Evolutionary conservation across 176 grass and related monocot species (phyloP).

Genomic region (Aegilops sharonensis): DNA sequence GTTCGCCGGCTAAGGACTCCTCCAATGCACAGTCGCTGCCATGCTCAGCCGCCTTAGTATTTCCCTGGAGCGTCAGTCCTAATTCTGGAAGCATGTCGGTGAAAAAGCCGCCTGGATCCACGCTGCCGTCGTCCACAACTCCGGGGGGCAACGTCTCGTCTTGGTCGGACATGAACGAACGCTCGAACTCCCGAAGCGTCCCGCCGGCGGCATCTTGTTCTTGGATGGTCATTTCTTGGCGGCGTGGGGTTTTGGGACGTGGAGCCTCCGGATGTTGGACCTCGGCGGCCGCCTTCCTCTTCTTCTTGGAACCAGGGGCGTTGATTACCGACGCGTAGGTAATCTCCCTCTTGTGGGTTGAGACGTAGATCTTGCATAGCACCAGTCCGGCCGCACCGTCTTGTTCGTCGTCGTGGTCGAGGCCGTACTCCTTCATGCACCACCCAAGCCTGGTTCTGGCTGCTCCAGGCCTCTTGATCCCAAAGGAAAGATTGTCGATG

Average conservation of each 20-base stretch:
- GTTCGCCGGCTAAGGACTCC: too few relatives aligned
- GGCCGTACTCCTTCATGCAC: neutral
- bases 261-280: neutral
- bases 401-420: neutral
- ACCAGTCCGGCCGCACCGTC: neutral
- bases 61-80: too few relatives aligned
- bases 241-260: neutral
- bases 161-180: neutral
- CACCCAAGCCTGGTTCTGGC: neutral
- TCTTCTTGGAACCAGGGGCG: neutral
- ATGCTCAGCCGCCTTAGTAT: too few relatives aligned
- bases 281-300: neutral
- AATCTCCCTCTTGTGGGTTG: neutral
- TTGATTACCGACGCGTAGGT: neutral
- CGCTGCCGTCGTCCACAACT: neutral
- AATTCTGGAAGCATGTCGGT: neutral
- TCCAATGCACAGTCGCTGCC: too few relatives aligned
- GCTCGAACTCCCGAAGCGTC: neutral
- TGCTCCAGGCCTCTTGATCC: too few relatives aligned
- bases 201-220: neutral
- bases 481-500: too few relatives aligned
- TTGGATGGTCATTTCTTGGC: neutral
- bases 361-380: slow-evolving; percentile 6
- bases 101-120: neutral
- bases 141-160: neutral